Percentiles rank a stretch among this genome's conserved stretches.
These are phyloP conservation scores for Oryza coarctata DNA, from an alignment of 176 grass and related monocot species.

Conservation along the genomic window DNA sequence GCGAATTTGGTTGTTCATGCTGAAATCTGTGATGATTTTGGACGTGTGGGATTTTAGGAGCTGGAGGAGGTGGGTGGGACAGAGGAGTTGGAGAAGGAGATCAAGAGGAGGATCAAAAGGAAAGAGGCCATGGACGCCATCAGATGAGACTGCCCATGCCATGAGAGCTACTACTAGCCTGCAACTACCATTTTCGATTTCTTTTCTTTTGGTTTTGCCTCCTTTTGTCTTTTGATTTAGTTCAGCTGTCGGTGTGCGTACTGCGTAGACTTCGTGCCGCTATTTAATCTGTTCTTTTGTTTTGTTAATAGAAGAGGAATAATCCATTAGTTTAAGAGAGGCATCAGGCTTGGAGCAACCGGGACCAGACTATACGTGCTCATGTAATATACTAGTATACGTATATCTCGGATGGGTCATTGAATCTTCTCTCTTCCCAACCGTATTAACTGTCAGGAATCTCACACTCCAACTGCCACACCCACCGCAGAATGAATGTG, in stretches of 20 bases:
- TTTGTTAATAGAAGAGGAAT: not conserved
- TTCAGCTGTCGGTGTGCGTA: not conserved
- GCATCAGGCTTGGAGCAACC: not conserved
- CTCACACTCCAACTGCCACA: not conserved
- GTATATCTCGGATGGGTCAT: not conserved
- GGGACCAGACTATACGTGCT: not conserved
- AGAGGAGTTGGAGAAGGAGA: constrained; percentile 82
- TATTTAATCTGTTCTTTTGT: not conserved
- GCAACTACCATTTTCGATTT: not conserved
- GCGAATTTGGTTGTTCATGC: not conserved
- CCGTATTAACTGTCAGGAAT: constrained; percentile 7
- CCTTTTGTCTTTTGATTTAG: not conserved
- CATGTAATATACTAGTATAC: too few relatives aligned
- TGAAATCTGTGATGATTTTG: not conserved
- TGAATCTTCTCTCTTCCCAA: not conserved
- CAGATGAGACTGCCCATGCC: not conserved
- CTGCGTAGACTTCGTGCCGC: not conserved
- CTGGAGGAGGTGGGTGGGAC: constrained; percentile 72
- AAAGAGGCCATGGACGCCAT: constrained; percentile 22
- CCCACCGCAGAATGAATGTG: not conserved
- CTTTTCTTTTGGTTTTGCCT: not conserved
- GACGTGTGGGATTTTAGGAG: constrained; percentile 41
- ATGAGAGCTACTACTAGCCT: constrained; percentile 7
- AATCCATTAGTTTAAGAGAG: not conserved
- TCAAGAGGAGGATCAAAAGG: constrained; percentile 62